Base-by-base conservation (phyloP, 441 rosid genomes). In the Arabidopsis lyrata region DNA sequence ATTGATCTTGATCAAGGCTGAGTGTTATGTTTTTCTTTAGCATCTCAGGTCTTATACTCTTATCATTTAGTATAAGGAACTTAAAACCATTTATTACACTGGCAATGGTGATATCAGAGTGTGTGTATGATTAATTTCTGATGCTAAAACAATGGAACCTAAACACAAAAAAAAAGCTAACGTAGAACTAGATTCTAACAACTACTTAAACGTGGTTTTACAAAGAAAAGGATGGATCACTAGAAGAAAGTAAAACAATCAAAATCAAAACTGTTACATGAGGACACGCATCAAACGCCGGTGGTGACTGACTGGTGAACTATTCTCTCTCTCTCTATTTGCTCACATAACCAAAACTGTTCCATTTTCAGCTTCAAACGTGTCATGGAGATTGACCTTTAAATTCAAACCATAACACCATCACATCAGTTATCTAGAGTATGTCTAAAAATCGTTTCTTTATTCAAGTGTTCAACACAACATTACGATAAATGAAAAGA, bases 381-480 rank as follows among this genome's bases (percentile, higher is more conserved):
- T 76, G 53, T 45, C 63, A 50, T 36, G 75, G 27, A 44, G 70
- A 66, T 38, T 31, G 32, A 62, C 53, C 60, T 70, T 62, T 50
- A 69, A 39, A 32, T 47, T 34, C 61, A 66, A 48, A 61, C 38
- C 15, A 66, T 59, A 15, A 47, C 27, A 16, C 31, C 63, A 45
- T 69, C 73, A 69, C 63, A 45, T 69, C 73, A 69, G 34, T 69
- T 57, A 44, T 68, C 64, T 57, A n/a, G 22, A 16, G 44, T 14
- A 60, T 22, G 35, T 41, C 65, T 47, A 87, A 49, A 80, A 31
- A 4, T 3, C 22, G 12, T 8, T 55, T 13, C 1, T 47, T 22
- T 50, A 3, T 22, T 50, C 2, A 5, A 81, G 76, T 77, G 67
- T 81, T 59, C 87, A 84, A 66, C 82, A 84, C 70, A 74, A 81